Evolutionary conservation across 805 yeast genomes (phyloP).

Genomic region (Candida boleticola): DNA sequence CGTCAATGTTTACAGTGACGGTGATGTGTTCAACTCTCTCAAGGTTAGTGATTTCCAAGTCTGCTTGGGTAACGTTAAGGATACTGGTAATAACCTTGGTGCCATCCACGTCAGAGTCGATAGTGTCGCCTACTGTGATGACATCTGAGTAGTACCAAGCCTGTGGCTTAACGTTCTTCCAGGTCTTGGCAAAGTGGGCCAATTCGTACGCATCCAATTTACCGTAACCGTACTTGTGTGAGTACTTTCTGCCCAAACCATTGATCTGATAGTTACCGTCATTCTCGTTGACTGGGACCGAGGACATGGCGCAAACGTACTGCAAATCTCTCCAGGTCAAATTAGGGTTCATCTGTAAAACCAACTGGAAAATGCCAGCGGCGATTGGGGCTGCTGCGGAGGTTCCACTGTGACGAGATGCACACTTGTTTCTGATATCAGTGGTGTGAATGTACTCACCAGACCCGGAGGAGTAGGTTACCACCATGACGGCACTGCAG

Average conservation of each 20-base stretch:
- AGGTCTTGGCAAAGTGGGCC: slow-evolving; percentile 67
- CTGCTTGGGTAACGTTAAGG: slow-evolving; percentile 46
- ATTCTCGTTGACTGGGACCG: slow-evolving; percentile 62
- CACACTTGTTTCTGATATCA: slow-evolving; percentile 67
- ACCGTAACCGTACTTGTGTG: slow-evolving; percentile 91
- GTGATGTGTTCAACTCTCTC: slow-evolving; percentile 83
- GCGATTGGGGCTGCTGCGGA: slow-evolving; percentile 99
- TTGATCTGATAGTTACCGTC: slow-evolving; percentile 78
- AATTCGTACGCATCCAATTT: slow-evolving; percentile 78
- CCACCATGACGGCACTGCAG: slow-evolving; percentile 92
- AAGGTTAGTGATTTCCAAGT: slow-evolving; percentile 55
- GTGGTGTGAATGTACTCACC: slow-evolving; percentile 89
- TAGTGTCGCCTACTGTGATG: slow-evolving; percentile 26
- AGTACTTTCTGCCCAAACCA: slow-evolving; percentile 64
- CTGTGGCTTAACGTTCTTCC: slow-evolving; percentile 90
- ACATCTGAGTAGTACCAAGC: slow-evolving; percentile 65
- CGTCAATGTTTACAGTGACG: slow-evolving; percentile 67
- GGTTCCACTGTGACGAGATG: slow-evolving; percentile 86
- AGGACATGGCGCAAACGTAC: slow-evolving; percentile 70
- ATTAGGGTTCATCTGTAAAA: slow-evolving; percentile 77
- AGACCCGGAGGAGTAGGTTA: slow-evolving; percentile 89
- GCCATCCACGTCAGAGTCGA: slow-evolving; percentile 11
- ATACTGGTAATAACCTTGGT: slow-evolving; percentile 21
- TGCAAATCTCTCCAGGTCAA: slow-evolving; percentile 96
- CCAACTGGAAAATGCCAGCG: slow-evolving; percentile 89